Base-by-base conservation (phyloP, 495 filamentous ascomycete genomes). In the Podospora australis region DNA sequence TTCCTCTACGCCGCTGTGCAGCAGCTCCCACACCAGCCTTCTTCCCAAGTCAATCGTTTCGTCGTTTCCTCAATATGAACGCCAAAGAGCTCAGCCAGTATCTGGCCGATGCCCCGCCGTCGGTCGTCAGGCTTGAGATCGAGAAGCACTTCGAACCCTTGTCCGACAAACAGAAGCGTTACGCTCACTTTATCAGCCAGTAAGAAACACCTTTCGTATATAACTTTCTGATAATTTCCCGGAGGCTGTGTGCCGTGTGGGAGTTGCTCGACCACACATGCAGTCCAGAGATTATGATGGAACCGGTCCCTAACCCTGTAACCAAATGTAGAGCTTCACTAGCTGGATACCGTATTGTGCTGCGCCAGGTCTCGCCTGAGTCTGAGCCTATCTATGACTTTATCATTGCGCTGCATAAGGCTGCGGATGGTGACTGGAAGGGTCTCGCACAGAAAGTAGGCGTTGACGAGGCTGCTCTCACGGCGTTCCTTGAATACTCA, bases 151-250 rank as follows among this genome's bases (percentile, higher is more conserved):
- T 96, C 65, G 82, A 89, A 34, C 79, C 86, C 10, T 69, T 98
- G 46, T 80, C 75, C 32, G 81, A 88, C 58, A 72, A 83, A 54
- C 77, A 90, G 71, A 88, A 87, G 64, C 80, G 79, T 65, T 98
- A 98, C 69, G 90, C 92, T 28, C 92, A 98, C 66, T 86, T 87
- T 57, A 88, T 96, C 60, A 90, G 84, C 76, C 74, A 78, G 87
- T 90, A 77, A 52, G 72, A 24, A 6, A 23, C 14, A 11, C 16
- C 6, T 17, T 39, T 39, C 26, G 26, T 19, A 5, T 35, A n/a
- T n/a, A n/a, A n/a, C n/a, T n/a, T n/a, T n/a, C n/a, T n/a, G n/a
- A n/a, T n/a, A n/a, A n/a, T n/a, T n/a, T n/a, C n/a, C n/a, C n/a
- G n/a, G n/a, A n/a, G n/a, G n/a, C n/a, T n/a, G n/a, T n/a, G n/a